These are phyloP conservation scores for Naganishia cerealis DNA, from an alignment of 1,284 basidiomycete genomes.

Conservation along the genomic window DNA sequence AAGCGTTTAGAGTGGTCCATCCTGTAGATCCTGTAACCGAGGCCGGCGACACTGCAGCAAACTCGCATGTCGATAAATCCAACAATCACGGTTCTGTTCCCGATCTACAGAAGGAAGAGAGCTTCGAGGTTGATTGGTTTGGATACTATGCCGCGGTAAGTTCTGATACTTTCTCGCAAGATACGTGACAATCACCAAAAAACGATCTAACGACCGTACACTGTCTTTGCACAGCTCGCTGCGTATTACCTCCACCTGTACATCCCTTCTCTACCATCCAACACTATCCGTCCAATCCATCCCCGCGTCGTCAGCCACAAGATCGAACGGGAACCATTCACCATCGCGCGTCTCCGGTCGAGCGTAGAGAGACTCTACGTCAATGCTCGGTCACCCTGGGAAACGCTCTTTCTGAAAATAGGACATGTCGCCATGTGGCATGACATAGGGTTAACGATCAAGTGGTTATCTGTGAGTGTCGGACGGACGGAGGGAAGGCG, in stretches of 20 bases:
- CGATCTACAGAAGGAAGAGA: background rate
- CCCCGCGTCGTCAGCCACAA: constrained; percentile 5
- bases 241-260: constrained; percentile 10
- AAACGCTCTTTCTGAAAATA: constrained; percentile 10
- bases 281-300: constrained; percentile 1
- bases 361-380: constrained; percentile 36
- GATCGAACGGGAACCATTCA: constrained; percentile 32
- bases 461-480: constrained; percentile 14
- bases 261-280: background rate
- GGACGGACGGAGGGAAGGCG: background rate
- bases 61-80: too few species aligned
- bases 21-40: background rate
- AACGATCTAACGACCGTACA: background rate
- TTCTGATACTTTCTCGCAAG: background rate
- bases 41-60: too few species aligned
- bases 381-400: constrained; percentile 33
- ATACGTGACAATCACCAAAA: background rate
- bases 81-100: background rate
- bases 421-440: constrained; percentile 32
- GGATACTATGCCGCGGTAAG: constrained; percentile 30
- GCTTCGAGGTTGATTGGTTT: constrained; percentile 21
- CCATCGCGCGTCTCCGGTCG: constrained; percentile 33
- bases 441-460: constrained; percentile 15
- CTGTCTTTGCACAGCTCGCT: background rate
- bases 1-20: background rate